Conservation (phyloP, 2,329 filamentous ascomycete genomes). For the Aspergillus sp. region DNA sequence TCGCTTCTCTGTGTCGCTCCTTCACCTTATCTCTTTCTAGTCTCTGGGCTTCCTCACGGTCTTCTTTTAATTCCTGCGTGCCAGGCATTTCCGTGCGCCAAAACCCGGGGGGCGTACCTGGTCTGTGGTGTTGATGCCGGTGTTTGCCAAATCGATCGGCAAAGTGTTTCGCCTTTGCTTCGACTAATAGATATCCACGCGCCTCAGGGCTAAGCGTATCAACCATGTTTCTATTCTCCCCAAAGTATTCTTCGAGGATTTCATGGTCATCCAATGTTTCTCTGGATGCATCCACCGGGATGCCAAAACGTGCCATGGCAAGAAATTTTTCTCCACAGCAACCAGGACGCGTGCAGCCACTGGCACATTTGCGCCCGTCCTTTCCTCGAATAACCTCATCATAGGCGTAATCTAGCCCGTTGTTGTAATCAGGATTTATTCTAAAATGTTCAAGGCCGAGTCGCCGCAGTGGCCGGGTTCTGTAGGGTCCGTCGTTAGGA, state of each 20-base stretch:
- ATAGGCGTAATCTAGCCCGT: conserved; percentile 71
- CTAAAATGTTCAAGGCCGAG: conserved; percentile 75
- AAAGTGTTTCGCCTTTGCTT: conserved; percentile 71
- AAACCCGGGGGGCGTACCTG: conserved; percentile 77
- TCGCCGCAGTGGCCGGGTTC: conserved; percentile 56
- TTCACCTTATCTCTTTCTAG: conserved; percentile 65
- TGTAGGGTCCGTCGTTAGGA: conserved; percentile 49
- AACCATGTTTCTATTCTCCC: conserved; percentile 37
- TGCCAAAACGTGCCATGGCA: conserved; percentile 56
- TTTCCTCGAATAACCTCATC: conserved; percentile 71
- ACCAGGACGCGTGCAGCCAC: conserved; percentile 70
- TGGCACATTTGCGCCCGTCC: conserved; percentile 67
- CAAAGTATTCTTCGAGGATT: conserved; percentile 56
- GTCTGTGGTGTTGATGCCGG: conserved; percentile 69
- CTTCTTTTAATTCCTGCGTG: conserved; percentile 74
- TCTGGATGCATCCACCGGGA: conserved; percentile 27
- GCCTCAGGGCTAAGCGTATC: conserved; percentile 58
- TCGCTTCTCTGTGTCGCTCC: conserved; percentile 77
- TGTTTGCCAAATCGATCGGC: conserved; percentile 78
- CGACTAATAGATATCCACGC: conserved; percentile 66
- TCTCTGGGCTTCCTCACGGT: conserved; percentile 65
- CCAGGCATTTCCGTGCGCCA: conserved; percentile 88
- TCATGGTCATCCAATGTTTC: conserved; percentile 29
- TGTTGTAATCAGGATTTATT: conserved; percentile 71
- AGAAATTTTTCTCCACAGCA: conserved; percentile 76